Percentiles rank a stretch among this genome's conserved stretches.
phyloP scores from a whole-genome alignment of 2,329 filamentous ascomycete species.

The Alternaria sp. region DNA sequence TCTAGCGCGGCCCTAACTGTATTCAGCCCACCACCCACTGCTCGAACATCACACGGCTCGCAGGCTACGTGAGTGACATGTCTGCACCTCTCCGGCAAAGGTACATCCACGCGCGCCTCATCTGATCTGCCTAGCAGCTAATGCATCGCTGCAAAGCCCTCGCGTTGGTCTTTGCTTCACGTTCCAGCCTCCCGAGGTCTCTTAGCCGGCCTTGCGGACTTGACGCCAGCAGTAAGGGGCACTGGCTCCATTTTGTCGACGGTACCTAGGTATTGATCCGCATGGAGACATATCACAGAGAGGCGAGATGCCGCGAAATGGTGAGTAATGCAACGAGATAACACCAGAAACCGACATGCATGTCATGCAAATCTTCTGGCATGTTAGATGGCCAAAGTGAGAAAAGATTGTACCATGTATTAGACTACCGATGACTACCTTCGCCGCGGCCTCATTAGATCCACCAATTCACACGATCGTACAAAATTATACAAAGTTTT shows the following conservation, averaged over 20 bases:
- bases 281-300: background rate
- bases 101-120: background rate
- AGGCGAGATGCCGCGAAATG: background rate
- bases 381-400: background rate
- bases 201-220: background rate
- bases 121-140: background rate
- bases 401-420: background rate
- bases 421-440: background rate
- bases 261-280: background rate
- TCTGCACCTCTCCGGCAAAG: background rate
- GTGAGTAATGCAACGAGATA: background rate
- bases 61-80: background rate
- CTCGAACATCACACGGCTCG: background rate
- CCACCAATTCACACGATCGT: background rate
- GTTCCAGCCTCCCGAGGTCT: background rate
- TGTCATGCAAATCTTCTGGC: background rate
- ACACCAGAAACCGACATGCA: background rate
- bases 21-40: background rate
- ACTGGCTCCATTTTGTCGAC: background rate
- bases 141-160: background rate
- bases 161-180: accelerated
- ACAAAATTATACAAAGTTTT: background rate
- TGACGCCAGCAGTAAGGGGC: background rate
- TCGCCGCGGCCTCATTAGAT: background rate
- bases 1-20: background rate